Base-by-base conservation (phyloP, 306 rosid genomes). In the Erythrophleum fordii region DNA sequence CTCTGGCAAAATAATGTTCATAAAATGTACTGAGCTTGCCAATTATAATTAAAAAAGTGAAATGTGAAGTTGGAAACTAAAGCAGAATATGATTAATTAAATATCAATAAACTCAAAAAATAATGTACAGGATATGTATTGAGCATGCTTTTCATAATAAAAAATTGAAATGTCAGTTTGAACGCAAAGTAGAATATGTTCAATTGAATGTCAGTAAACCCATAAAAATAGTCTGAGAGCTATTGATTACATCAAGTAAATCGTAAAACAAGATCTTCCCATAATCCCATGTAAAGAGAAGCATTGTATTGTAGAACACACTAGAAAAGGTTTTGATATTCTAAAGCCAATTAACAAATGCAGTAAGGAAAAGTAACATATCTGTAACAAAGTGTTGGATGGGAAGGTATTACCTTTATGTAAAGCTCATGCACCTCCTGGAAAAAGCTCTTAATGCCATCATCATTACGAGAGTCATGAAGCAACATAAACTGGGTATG, bases 341-440 rank as follows among this genome's bases (percentile, higher is more conserved):
- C 9, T 34, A 28, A 55, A 79, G 22, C 12, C 64, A 53, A 71
- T 78, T 69, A 37, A 75, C 52, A 70, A 31, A 60, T 58, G 60
- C 22, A 4, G 58, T 10, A 78, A 69, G 71, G 58, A 25, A 62
- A 60, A 42, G 37, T 28, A 35, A 80, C 69, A 35, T 62, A 37
- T 35, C 46, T 28, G 70, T 66, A 13, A 76, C n/a, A 56, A 45
- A 41, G 45, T 48, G 68, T 17, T 53, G 60, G 80, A 56, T 84
- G 76, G 41, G 80, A 56, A 85, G 76, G 41, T 29, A 44, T 81
- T 83, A 90, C 97, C 97, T 93, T 95, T 83, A 95, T 89, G 87
- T 95, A 95, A 81, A 95, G 98, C 81, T 95, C 99, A 45, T 95
- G 98, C 80, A 95, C 97, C 79, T 95, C 98, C 87, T 95, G 99